phyloP scores from a whole-genome alignment of 331 rosid species.

The Saraca asoca region DNA sequence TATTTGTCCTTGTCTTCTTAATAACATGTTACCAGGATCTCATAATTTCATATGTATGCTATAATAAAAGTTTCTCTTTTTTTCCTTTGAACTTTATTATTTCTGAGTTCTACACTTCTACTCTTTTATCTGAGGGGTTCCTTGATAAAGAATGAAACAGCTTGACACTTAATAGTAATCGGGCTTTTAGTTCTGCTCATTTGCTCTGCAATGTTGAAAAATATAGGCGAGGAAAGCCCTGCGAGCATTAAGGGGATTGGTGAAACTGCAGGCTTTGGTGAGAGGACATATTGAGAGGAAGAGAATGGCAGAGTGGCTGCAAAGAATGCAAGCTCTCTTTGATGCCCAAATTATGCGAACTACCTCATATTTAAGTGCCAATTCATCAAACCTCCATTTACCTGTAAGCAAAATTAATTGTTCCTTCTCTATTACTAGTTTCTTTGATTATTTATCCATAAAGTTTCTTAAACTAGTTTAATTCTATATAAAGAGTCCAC shows the following conservation, averaged over 20 bases:
- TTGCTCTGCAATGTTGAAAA: conserved; percentile 14
- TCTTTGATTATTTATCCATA: neutral
- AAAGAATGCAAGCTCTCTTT: conserved; percentile 55
- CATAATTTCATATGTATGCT: conserved; percentile 4
- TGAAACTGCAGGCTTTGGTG: conserved; percentile 81
- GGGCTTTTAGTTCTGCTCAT: too few relatives aligned
- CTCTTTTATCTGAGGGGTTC: neutral
- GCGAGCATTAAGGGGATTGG: conserved; percentile 78
- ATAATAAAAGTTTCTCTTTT: neutral
- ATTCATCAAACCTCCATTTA: conserved; percentile 45
- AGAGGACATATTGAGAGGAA: conserved; percentile 79
- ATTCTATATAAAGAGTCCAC: conserved; percentile 61
- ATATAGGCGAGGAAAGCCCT: conserved; percentile 78
- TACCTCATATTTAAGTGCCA: conserved; percentile 39
- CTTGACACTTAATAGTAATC: too few relatives aligned
- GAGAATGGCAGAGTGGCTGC: conserved; percentile 59
- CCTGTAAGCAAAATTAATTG: conserved; percentile 49
- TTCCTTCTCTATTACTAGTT: conserved; percentile 10
- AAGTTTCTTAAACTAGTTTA: too few relatives aligned
- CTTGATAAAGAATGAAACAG: too few relatives aligned
- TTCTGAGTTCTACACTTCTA: neutral
- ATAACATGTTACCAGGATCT: conserved; percentile 20
- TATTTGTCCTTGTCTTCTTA: conserved; percentile 43
- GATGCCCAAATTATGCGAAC: conserved; percentile 44
- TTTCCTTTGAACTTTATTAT: conserved; percentile 33